phyloP scores from a whole-genome alignment of 78 protist species.

The Reticulomyxa filosa region DNA sequence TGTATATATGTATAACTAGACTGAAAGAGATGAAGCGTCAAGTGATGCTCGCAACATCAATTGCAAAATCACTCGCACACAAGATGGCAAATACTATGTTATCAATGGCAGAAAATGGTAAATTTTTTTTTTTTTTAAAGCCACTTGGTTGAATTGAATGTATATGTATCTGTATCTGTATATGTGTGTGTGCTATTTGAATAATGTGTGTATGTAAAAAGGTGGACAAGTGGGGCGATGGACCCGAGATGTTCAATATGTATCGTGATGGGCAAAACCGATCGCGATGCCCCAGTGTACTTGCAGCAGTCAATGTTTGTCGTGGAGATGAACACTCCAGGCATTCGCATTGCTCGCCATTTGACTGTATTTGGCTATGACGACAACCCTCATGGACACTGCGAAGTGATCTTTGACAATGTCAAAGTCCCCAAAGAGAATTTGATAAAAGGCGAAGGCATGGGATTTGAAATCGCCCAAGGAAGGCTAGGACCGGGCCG shows the following conservation, averaged over 20 bases:
- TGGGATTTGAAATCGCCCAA: constrained; percentile 2
- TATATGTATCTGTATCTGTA: not conserved
- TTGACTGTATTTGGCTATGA: constrained; percentile 34
- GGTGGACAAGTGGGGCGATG: constrained; percentile 5
- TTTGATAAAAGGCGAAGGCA: not conserved
- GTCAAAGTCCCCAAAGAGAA: constrained; percentile 10
- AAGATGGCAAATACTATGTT: constrained; percentile 33
- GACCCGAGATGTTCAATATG: constrained; percentile 5
- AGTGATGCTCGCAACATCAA: too few relatives aligned
- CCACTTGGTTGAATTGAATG: too few relatives aligned
- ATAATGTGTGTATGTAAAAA: not conserved
- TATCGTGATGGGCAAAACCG: constrained; percentile 43
- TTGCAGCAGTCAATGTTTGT: constrained; percentile 49
- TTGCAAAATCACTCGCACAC: too few relatives aligned
- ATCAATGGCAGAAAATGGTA: constrained; percentile 51
- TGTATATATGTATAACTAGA: not conserved
- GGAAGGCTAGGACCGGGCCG: constrained; percentile 60
- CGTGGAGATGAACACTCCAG: constrained; percentile 48
- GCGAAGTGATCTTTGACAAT: constrained; percentile 21
- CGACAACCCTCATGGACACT: constrained; percentile 52
- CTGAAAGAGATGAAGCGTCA: too few relatives aligned
- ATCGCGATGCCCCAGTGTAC: too few relatives aligned
- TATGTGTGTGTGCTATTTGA: not conserved
- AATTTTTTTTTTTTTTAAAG: too few relatives aligned
- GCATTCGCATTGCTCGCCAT: not conserved